Base-by-base conservation (phyloP, 768 basidiomycete genomes). In the Kwoniella sp. region DNA sequence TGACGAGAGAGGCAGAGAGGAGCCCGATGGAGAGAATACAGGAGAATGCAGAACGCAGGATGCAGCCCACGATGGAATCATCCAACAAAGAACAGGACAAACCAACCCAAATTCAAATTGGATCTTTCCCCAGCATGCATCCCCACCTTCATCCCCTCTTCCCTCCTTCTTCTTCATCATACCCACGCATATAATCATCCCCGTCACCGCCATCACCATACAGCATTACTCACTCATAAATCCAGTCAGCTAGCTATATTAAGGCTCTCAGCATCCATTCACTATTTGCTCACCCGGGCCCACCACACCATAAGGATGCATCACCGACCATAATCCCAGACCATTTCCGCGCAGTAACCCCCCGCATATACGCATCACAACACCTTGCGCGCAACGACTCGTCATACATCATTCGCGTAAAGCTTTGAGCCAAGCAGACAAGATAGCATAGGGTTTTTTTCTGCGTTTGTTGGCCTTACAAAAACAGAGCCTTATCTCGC, bases 151-250 rank as follows among this genome's bases (percentile, higher is more conserved):
- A 37, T 53, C 50, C 26, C 48, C 48, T 22, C 44, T 50, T 50
- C 47, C 21, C 3, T 25, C 12, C 17, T 48, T 10, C 25, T 40
- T 52, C 51, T 4, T 61, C 50, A 25, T 24, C 52, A 61, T 9
- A 44, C 40, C n/a, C 60, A 61, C 53, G 22, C 47, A 47, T 48
- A 44, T 44, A 44, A 44, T 10, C 17, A 9, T 44, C 40, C 40
- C 25, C 47, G 27, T 52, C 48, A 22, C 52, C 27, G 4, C 52
- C 52, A 49, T 49, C 60, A 33, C 40, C 52, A 53, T 54, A 29
- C 33, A 44, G 12, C 40, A 25, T 54, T 37, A 6, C 44, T 1
- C 33, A 55, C n/a, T 26, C 36, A 7, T 44, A 55, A 26, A 53
- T 10, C 52, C 52, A 21, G 17, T 9, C 25, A 27, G 50, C 17